phyloP scores from a whole-genome alignment of 2,329 filamentous ascomycete genomes.

The Talaromyces albobiverticillius region DNA sequence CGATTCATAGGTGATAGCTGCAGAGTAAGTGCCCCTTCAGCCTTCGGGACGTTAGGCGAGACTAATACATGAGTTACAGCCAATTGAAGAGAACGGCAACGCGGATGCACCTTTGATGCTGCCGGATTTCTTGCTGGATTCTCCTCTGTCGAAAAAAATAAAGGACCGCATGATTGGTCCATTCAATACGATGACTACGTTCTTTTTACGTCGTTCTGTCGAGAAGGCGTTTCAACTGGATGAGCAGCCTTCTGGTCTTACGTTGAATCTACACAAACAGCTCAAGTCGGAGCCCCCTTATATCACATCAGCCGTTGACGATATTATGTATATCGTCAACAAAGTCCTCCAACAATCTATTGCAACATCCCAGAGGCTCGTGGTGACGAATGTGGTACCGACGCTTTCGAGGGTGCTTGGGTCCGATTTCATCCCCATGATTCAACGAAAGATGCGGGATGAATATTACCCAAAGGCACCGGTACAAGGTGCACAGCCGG shows the following conservation, averaged over 20 bases:
- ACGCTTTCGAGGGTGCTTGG: slow-evolving; percentile 76
- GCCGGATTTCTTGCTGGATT: slow-evolving; percentile 73
- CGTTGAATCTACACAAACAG: slow-evolving; percentile 68
- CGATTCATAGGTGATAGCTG: slow-evolving; percentile 87
- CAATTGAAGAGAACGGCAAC: slow-evolving; percentile 51
- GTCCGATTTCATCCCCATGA: slow-evolving; percentile 92
- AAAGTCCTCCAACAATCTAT: slow-evolving; percentile 83
- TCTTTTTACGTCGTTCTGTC: slow-evolving; percentile 93
- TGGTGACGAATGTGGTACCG: slow-evolving; percentile 75
- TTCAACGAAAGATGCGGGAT: slow-evolving; percentile 95
- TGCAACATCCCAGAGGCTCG: slow-evolving; percentile 76
- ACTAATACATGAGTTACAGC: slow-evolving; percentile 37
- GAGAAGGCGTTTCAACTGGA: slow-evolving; percentile 98
- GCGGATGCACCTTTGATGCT: slow-evolving; percentile 54
- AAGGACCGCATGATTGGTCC: slow-evolving; percentile 69
- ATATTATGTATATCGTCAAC: slow-evolving; percentile 99
- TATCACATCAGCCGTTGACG: slow-evolving; percentile 93
- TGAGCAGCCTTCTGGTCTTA: slow-evolving; percentile 76
- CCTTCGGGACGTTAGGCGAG: slow-evolving; percentile 4
- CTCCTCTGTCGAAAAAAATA: slow-evolving; percentile 77
- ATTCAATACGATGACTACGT: slow-evolving; percentile 89
- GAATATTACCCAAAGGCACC: slow-evolving; percentile 83
- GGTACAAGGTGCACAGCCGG: slow-evolving; percentile 76
- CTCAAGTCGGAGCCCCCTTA: slow-evolving; percentile 78
- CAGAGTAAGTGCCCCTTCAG: slow-evolving; percentile 45